A percentile compares a stretch with the other conserved stretches of the same genome.
Conservation (phyloP, 1,284 basidiomycete genomes). For the Chalciporus sp. region DNA sequence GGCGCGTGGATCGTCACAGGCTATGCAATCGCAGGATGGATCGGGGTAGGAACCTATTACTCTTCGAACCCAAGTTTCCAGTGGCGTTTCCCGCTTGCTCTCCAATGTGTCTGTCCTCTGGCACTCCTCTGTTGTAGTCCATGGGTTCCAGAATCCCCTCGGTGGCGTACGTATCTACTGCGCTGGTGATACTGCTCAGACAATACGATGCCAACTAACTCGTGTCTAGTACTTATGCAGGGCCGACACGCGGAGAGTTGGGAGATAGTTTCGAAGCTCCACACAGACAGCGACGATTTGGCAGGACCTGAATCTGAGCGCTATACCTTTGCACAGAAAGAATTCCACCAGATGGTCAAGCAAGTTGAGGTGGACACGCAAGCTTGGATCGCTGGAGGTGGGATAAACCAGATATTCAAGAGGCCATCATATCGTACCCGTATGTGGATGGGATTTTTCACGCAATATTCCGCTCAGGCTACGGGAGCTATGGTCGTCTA, state of each 20-base stretch:
- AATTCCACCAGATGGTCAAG: conserved; percentile 12
- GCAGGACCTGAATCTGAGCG: neutral
- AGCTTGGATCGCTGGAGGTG: conserved; percentile 13
- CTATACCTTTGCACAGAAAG: conserved; percentile 4
- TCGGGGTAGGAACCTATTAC: conserved; percentile 13
- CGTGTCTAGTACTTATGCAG: conserved; percentile 14
- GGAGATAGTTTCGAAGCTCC: conserved; percentile 8
- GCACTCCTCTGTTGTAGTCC: conserved; percentile 13
- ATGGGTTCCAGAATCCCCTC: conserved; percentile 14
- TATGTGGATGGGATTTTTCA: conserved; percentile 21
- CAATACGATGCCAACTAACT: neutral
- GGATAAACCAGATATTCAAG: conserved; percentile 11
- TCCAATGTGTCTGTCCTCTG: conserved; percentile 17
- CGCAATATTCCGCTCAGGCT: conserved; percentile 15
- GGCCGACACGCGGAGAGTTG: conserved; percentile 13
- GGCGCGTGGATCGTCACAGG: conserved; percentile 18
- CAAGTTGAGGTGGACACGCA: conserved; percentile 10
- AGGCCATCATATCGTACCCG: conserved; percentile 17
- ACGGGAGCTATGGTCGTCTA: conserved; percentile 20
- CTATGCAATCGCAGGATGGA: conserved; percentile 15
- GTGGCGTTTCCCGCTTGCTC: conserved; percentile 18
- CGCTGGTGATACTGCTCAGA: too few species aligned
- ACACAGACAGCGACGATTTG: neutral
- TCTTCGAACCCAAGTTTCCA: conserved; percentile 17
- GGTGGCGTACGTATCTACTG: conserved; percentile 2